Evolutionary conservation across 345 rosid species (phyloP).

Genomic region (Aquilaria sinensis): DNA sequence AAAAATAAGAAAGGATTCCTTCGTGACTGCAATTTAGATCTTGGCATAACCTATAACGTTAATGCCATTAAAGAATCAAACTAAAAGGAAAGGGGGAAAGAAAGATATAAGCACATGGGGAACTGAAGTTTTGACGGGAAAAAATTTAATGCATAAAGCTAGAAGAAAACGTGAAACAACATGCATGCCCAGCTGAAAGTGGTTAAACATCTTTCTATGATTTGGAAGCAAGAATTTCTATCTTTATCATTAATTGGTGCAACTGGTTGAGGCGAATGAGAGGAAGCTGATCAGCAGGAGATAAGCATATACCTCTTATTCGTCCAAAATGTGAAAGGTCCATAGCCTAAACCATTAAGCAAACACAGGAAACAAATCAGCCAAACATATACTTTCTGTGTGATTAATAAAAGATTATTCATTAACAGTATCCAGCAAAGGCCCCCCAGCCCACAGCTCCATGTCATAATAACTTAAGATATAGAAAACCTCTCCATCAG

Average conservation of each 20-base stretch:
- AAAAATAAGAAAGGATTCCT: neutral
- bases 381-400: neutral
- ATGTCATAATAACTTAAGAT: too few relatives aligned
- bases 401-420: neutral
- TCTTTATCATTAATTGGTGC: too few relatives aligned
- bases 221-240: too few relatives aligned
- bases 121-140: too few relatives aligned
- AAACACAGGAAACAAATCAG: neutral
- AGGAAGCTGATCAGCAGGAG: neutral
- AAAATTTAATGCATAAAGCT: too few relatives aligned
- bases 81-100: neutral
- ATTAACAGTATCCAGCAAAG: neutral
- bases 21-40: neutral
- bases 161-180: neutral
- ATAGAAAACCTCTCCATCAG: too few relatives aligned
- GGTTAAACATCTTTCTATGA: too few relatives aligned
- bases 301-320: conserved; percentile 53
- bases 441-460: neutral
- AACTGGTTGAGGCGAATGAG: neutral
- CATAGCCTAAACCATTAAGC: conserved; percentile 39
- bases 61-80: neutral
- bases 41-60: too few relatives aligned
- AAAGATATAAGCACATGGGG: too few relatives aligned
- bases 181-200: neutral
- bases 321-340: conserved; percentile 88